Evolutionary conservation across 2,329 filamentous ascomycete species (phyloP).

Genomic region (Fusarium falciforme): DNA sequence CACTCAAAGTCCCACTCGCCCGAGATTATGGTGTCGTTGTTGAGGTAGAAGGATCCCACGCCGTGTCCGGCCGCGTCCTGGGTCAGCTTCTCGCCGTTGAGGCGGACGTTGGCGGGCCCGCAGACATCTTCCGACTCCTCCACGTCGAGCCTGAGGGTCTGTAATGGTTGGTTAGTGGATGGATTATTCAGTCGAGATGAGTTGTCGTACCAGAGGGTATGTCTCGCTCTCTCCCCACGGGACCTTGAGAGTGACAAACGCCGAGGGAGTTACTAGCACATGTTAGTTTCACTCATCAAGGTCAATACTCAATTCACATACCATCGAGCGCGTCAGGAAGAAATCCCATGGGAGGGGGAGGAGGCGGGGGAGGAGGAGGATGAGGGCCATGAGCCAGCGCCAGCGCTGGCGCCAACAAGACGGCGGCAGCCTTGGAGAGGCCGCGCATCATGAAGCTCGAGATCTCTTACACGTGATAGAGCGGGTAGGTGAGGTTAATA

Average conservation of each 20-base stretch:
- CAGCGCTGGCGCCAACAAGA: constrained; percentile 42
- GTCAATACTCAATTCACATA: neutral
- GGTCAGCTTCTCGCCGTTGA: constrained; percentile 58
- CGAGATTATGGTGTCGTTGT: constrained; percentile 52
- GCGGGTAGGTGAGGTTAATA: neutral
- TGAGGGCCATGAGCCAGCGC: constrained; percentile 36
- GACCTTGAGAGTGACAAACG: constrained; percentile 38
- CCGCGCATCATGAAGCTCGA: constrained; percentile 42
- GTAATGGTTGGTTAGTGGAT: constrained; percentile 10
- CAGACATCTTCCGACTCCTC: constrained; percentile 59
- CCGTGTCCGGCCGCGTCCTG: constrained; percentile 55
- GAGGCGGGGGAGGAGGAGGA: constrained; percentile 18
- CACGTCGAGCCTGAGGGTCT: constrained; percentile 58
- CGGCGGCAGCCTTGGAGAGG: constrained; percentile 43
- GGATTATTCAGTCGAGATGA: neutral
- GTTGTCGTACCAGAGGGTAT: constrained; percentile 39
- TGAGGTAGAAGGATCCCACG: constrained; percentile 54
- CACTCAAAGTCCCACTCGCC: constrained; percentile 63
- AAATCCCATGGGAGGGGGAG: constrained; percentile 27
- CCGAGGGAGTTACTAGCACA: constrained; percentile 23
- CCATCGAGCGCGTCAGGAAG: constrained; percentile 30
- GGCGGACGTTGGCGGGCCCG: constrained; percentile 57
- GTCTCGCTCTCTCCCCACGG: constrained; percentile 20
- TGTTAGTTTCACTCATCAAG: neutral
- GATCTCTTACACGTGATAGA: neutral